Evolutionary conservation across 1,139 yeast species (phyloP).

Genomic region (Saccharomyces hybrid): DNA sequence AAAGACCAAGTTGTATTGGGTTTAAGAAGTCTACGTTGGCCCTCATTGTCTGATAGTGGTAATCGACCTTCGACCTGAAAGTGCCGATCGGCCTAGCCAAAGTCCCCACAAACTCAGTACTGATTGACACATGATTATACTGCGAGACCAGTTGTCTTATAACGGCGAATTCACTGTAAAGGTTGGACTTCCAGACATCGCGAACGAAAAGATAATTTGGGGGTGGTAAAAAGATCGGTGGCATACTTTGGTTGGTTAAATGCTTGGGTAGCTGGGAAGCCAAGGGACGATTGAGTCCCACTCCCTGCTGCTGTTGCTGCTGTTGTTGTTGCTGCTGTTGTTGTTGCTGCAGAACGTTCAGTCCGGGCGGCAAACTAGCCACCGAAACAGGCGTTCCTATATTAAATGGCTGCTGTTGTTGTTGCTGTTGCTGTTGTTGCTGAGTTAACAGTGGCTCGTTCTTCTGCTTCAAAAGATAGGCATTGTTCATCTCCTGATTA

Average conservation of each 20-base stretch:
- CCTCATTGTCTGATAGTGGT: constrained; percentile 91
- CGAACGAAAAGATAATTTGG: constrained; percentile 32
- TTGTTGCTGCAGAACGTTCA: constrained; percentile 7
- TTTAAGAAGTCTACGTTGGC: constrained; percentile 82
- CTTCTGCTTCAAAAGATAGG: constrained; percentile 1
- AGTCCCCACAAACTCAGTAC: constrained; percentile 93
- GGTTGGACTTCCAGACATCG: constrained; percentile 80
- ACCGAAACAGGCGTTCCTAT: constrained; percentile 18
- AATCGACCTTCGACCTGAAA: constrained; percentile 82
- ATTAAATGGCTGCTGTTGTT: constrained; percentile 19
- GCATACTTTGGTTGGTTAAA: constrained; percentile 8
- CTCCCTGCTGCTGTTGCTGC: constrained; percentile 11
- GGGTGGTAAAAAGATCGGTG: constrained; percentile 25
- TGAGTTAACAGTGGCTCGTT: background rate
- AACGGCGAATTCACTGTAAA: constrained; percentile 71
- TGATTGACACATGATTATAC: constrained; percentile 65
- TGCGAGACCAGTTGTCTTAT: constrained; percentile 65
- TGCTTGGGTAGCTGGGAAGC: constrained; percentile 14
- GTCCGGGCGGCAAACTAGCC: constrained; percentile 6
- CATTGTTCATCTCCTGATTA: background rate
- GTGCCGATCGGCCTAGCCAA: constrained; percentile 97
- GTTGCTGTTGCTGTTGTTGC: constrained; percentile 11
- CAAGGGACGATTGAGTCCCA: constrained; percentile 5
- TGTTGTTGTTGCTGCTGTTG: constrained; percentile 13
- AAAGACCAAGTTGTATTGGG: constrained; percentile 80